Base-by-base conservation (phyloP, 2,329 filamentous ascomycete species). In the Neophaeococcomyces mojaviensis region DNA sequence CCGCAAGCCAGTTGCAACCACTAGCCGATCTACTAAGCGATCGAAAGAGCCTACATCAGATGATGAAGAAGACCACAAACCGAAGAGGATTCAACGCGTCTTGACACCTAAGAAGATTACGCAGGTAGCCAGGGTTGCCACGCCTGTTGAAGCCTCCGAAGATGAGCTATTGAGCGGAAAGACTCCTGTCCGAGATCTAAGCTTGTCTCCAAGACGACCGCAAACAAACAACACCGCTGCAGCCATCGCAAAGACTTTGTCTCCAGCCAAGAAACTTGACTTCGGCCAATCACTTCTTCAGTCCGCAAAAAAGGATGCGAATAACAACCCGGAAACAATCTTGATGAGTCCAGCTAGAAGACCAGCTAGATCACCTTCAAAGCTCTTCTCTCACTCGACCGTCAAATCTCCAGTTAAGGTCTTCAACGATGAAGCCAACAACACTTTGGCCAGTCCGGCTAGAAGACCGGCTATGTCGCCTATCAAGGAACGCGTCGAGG, bases 61-160 rank as follows among this genome's bases (percentile, higher is more conserved):
- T 28, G 39, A 46, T 22, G 54, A 54, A 13, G 37, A 40, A 38
- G 58, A 57, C 24, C 49, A 54, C 12, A 20, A 45, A 13, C 40
- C 38, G 15, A 55, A 69, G 47, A 68, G 43, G 35, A 44, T 47
- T 18, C 43, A 49, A 24, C 46, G 54, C 30, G 50, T 68, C 15
- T 56, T 73, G 22, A 72, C 69, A 10, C 70, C 70, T 1, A 73
- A 72, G 60, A 73, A 72, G 52, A 61, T 65, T 24, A 70, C 64
- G 3, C 43, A 46, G 22, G n/a, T 34, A 32, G 35, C 43, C 7
- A 39, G 15, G 20, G 43, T 20, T 22, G 24, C 35, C 16, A 39
- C 43, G 2, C 35, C 36, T 15, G 43, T 39, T 9, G 36, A 39
- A n/a, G 24, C 26, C 4, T 39, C 43, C 9, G 69, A 72, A 7